Percentiles rank a stretch among this genome's conserved stretches.
phyloP scores from a whole-genome alignment of 2,329 filamentous ascomycete species.

The Aspergillus arachidicola region DNA sequence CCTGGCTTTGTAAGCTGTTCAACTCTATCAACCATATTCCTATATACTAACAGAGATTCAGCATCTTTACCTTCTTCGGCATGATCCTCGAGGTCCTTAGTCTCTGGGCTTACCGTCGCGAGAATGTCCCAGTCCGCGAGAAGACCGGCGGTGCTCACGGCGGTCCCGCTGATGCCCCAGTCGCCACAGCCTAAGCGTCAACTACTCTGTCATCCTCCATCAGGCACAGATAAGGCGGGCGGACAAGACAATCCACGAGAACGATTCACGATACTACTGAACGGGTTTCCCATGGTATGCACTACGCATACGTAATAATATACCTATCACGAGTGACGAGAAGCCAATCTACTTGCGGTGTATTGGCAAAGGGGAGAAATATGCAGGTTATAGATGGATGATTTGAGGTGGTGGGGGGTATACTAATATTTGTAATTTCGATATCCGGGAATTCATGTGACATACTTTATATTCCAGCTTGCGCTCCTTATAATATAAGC shows the following conservation, averaged over 20 bases:
- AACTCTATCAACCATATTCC: not conserved
- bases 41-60: conserved; percentile 15
- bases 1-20: conserved; percentile 45
- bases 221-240: not conserved
- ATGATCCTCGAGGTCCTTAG: conserved; percentile 40
- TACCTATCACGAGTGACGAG: not conserved
- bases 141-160: conserved; percentile 27
- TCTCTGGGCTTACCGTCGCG: conserved; percentile 37
- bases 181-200: conserved; percentile 3
- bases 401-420: not conserved
- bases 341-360: not conserved
- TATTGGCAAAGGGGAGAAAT: not conserved
- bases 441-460: conserved; percentile 2
- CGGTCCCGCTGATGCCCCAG: conserved; percentile 20
- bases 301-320: conserved; percentile 2
- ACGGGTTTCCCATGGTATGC: not conserved
- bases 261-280: conserved; percentile 4
- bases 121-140: conserved; percentile 24
- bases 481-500: not conserved
- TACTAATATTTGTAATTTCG: conserved; percentile 5
- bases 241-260: not conserved
- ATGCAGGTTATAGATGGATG: not conserved
- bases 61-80: conserved; percentile 46
- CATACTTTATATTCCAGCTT: not conserved
- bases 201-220: not conserved